These are phyloP conservation scores for Starmera dryadoides DNA, from an alignment of 805 yeast genomes.

Conservation along the genomic window DNA sequence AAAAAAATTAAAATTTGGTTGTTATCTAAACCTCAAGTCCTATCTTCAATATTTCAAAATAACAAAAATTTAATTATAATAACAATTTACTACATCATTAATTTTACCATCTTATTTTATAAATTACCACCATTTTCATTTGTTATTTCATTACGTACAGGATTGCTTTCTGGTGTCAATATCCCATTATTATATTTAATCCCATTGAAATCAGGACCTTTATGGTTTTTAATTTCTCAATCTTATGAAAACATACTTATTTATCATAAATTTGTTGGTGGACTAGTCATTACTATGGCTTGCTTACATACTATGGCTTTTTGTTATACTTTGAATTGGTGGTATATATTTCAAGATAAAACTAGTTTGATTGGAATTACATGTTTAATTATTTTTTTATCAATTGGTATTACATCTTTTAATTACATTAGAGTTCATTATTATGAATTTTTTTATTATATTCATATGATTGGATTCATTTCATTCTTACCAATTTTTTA, in stretches of 20 bases:
- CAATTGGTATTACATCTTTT: conserved; percentile 10
- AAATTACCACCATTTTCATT: conserved; percentile 18
- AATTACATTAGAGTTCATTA: conserved; percentile 7
- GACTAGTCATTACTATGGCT: conserved; percentile 11
- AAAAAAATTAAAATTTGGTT: background rate
- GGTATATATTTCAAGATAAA: conserved; percentile 5
- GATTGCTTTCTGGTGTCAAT: conserved; percentile 18
- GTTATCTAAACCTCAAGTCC: background rate
- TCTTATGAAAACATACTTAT: conserved; percentile 18
- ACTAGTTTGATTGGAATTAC: conserved; percentile 11
- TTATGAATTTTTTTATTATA: conserved; percentile 16
- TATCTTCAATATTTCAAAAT: conserved; percentile 7
- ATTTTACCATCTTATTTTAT: conserved; percentile 8
- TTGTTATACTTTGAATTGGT: conserved; percentile 14
- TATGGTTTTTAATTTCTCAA: conserved; percentile 9
- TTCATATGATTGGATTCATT: conserved; percentile 12
- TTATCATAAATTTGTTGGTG: conserved; percentile 19
- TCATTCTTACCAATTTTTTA: conserved; percentile 18
- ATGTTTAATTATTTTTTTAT: conserved; percentile 5
- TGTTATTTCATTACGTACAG: conserved; percentile 18
- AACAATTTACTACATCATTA: conserved; percentile 7
- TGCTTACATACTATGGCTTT: conserved; percentile 13
- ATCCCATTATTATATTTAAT: conserved; percentile 19
- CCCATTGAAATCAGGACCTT: conserved; percentile 19
- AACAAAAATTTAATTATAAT: conserved; percentile 10